phyloP scores from a whole-genome alignment of 345 rosid species.

The Mercurialis annua region DNA sequence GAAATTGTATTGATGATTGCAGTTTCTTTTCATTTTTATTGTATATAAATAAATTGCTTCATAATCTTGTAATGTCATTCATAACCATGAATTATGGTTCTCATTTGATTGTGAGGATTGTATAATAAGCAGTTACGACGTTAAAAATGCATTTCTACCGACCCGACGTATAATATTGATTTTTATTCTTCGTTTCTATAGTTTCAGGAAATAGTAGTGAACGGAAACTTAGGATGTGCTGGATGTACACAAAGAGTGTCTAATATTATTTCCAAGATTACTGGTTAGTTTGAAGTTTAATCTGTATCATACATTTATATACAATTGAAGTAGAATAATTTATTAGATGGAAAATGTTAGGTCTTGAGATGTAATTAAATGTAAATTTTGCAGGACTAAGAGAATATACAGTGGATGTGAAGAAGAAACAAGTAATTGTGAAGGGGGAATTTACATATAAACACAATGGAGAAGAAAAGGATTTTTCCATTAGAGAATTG shows the following conservation, averaged over 20 bases:
- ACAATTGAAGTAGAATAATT: too few species aligned
- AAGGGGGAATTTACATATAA: constrained; percentile 34
- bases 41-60: neutral
- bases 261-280: constrained; percentile 33
- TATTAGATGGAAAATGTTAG: neutral
- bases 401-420: constrained; percentile 43
- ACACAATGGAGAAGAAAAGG: neutral
- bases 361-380: too few species aligned
- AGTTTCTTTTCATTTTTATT: neutral
- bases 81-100: neutral
- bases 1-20: too few species aligned
- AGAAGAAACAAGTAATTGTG: constrained; percentile 35
- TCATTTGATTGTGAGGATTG: neutral
- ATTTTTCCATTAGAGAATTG: neutral
- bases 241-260: constrained; percentile 36
- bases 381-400: constrained; percentile 33
- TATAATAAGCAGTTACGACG: neutral
- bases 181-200: constrained; percentile 10
- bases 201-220: constrained; percentile 54
- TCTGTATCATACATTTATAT: neutral
- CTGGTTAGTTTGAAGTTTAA: constrained; percentile 33
- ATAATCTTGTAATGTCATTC: too few species aligned
- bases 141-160: neutral
- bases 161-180: too few species aligned
- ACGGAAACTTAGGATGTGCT: constrained; percentile 45